Conservation (phyloP, 495 filamentous ascomycete species). For the Aspergillus cristatus region DNA sequence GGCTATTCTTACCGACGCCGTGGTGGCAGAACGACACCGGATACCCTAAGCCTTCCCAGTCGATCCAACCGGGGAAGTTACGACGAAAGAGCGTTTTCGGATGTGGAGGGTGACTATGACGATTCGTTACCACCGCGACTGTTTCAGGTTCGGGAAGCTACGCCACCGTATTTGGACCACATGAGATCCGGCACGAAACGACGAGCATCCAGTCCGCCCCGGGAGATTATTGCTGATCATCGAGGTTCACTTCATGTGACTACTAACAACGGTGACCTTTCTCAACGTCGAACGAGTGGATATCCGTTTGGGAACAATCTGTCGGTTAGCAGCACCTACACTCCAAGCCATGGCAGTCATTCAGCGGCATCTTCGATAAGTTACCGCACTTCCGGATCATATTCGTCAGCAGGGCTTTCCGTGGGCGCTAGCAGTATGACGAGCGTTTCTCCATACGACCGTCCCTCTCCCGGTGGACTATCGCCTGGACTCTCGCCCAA, state of each 20-base stretch:
- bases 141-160: slow-evolving; percentile 51
- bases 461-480: slow-evolving; percentile 64
- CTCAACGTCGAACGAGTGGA: slow-evolving; percentile 55
- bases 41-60: slow-evolving; percentile 35
- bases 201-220: slow-evolving; percentile 70
- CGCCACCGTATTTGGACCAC: slow-evolving; percentile 30
- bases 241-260: slow-evolving; percentile 44
- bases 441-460: slow-evolving; percentile 61
- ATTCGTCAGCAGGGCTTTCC: slow-evolving; percentile 58
- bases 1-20: slow-evolving; percentile 24
- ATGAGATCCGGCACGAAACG: slow-evolving; percentile 60
- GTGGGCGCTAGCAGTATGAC: slow-evolving; percentile 62
- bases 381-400: slow-evolving; percentile 60
- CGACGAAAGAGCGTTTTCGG: slow-evolving; percentile 52
- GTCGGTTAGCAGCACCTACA: slow-evolving; percentile 47
- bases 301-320: slow-evolving; percentile 49
- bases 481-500: slow-evolving; percentile 56
- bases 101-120: slow-evolving; percentile 58
- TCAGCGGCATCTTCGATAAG: slow-evolving; percentile 64
- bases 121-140: slow-evolving; percentile 49
- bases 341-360: slow-evolving; percentile 55
- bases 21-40: slow-evolving; percentile 38
- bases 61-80: slow-evolving; percentile 51
- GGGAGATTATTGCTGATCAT: slow-evolving; percentile 66
- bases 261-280: slow-evolving; percentile 53